Percentiles rank a stretch among this genome's conserved stretches.
Conservation (phyloP, 2,329 filamentous ascomycete species). For the Pestalotiopsis sp. region DNA sequence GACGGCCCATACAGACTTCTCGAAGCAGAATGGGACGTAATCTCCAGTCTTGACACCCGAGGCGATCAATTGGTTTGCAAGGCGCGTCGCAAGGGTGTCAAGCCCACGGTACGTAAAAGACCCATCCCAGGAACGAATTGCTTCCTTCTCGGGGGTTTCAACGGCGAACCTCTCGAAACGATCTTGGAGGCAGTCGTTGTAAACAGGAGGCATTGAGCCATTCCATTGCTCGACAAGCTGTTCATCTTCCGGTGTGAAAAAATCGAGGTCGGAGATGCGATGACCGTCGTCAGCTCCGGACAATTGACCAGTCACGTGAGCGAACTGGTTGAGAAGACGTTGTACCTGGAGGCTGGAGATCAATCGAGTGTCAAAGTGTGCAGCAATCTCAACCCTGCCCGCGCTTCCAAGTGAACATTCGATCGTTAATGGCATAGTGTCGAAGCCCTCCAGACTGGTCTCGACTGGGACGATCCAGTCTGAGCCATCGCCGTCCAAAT, state of each 20-base stretch:
- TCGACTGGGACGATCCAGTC: neutral
- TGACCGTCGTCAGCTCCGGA: neutral
- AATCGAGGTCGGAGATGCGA: constrained; percentile 13
- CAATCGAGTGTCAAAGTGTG: constrained; percentile 1
- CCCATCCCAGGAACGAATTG: constrained; percentile 31
- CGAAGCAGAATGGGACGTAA: constrained; percentile 35
- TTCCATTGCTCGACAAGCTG: constrained; percentile 11
- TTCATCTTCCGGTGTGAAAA: constrained; percentile 13
- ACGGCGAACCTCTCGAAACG: neutral
- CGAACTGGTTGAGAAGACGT: constrained; percentile 13
- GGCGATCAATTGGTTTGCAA: constrained; percentile 24
- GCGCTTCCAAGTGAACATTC: constrained; percentile 5
- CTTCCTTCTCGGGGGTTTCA: constrained; percentile 7
- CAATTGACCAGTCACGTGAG: constrained; percentile 16
- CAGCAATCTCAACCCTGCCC: neutral
- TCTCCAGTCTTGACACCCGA: constrained; percentile 28
- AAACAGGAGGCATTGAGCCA: neutral
- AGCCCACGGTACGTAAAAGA: constrained; percentile 30
- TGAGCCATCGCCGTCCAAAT: neutral
- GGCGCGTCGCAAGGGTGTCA: constrained; percentile 22
- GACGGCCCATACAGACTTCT: constrained; percentile 35
- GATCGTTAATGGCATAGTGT: constrained; percentile 5
- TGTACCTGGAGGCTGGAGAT: constrained; percentile 11
- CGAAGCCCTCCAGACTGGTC: neutral
- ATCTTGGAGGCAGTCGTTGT: constrained; percentile 2